These are phyloP conservation scores for Silene uniflora DNA, from an alignment of 148 eudicot genomes.

Conservation along the genomic window DNA sequence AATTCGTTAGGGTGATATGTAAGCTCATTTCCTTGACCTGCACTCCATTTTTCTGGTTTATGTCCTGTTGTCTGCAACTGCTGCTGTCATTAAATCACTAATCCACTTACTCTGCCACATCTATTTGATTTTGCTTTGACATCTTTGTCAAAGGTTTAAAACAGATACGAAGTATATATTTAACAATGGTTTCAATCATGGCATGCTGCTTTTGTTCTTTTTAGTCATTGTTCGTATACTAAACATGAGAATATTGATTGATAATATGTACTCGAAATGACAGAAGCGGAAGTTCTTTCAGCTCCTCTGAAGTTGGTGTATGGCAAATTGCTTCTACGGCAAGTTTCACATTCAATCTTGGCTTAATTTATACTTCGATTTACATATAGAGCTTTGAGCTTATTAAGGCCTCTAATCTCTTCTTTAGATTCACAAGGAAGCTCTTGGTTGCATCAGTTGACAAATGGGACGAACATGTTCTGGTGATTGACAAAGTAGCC, in stretches of 20 bases:
- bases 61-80: too few relatives aligned
- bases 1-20: too few relatives aligned
- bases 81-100: too few relatives aligned
- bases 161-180: neutral
- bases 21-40: too few relatives aligned
- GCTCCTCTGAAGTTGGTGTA: conserved; percentile 94
- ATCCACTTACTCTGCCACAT: too few relatives aligned
- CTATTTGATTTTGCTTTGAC: too few relatives aligned
- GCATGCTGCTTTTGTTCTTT: neutral
- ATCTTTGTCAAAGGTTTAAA: neutral
- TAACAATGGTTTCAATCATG: too few relatives aligned
- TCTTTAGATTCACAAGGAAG: conserved; percentile 66
- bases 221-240: neutral
- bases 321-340: conserved; percentile 82
- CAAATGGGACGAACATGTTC: conserved; percentile 68
- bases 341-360: conserved; percentile 19
- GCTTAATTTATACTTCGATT: neutral
- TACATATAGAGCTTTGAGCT: neutral
- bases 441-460: conserved; percentile 66
- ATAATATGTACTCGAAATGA: conserved; percentile 24
- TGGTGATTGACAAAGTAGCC: conserved; percentile 62
- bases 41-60: too few relatives aligned
- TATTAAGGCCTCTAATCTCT: conserved; percentile 3
- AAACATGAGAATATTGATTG: neutral
- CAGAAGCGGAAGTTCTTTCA: conserved; percentile 79